Base-by-base conservation (phyloP, 208 protist species). In the Wallacemonas collosoma region DNA sequence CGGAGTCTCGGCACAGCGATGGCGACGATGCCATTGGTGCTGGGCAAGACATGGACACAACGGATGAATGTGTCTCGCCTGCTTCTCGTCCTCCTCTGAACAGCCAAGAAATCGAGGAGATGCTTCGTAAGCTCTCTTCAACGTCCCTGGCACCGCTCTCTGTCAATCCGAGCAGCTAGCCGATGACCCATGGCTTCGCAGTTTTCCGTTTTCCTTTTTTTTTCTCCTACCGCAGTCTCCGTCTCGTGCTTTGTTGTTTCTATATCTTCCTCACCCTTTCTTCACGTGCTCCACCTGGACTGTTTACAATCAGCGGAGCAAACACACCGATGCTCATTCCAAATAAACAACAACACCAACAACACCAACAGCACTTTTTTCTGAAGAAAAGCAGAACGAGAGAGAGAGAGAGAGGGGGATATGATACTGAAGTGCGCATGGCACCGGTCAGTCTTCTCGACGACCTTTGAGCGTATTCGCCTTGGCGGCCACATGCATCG, bases 101-200 rank as follows among this genome's bases (percentile, higher is more conserved):
- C 53, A 48, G 56, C 68, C 65, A 71, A 2, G 84, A 84, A 39
- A 73, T 89, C 50, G 64, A 72, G 53, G 75, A 69, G 8, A 80
- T 89, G 60, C 68, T 89, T 2, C 35, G 36, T 14, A 79, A 71
- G 26, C 77, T 89, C 15, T 40, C 77, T 7, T 39, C 65, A 6
- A 72, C 43, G 44, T 35, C 39, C 40, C 11, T 58, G 50, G 8
- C n/a, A 39, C 2, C 50, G 15, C 56, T 11, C 4, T 26, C 26
- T 26, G 26, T 26, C 26, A 26, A 26, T 26, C 26, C 26, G 26
- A 26, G 26, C 26, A 26, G 26, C 26, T 26, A 26, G 26, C 26
- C 26, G 26, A 26, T 26, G 26, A 26, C 26, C 26, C 26, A 26
- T 26, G 26, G 26, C 26, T 26, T 26, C 26, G 26, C 26, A 26